Conservation (phyloP, 2,329 filamentous ascomycete species). For the Colletotrichum tofieldiae region DNA sequence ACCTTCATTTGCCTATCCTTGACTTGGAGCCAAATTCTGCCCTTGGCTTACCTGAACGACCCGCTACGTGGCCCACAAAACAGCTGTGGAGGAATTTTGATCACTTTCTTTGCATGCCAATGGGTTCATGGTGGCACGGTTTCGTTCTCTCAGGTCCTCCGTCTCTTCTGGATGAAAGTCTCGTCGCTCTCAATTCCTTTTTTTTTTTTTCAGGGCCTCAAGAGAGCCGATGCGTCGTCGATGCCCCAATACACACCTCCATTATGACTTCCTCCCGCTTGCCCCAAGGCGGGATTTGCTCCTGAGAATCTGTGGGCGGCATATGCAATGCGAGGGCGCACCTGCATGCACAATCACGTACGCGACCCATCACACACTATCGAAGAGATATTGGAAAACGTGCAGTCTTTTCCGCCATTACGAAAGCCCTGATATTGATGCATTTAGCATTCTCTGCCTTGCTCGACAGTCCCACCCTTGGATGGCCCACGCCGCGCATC, state of each 20-base stretch:
- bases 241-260: neutral
- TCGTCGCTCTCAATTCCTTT: neutral
- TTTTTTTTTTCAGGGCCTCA: too few species aligned
- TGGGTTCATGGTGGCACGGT: neutral
- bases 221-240: neutral
- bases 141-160: neutral
- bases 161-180: neutral
- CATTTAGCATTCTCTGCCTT: neutral
- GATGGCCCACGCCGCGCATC: neutral
- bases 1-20: constrained; percentile 5
- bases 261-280: neutral
- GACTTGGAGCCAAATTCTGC: constrained; percentile 16
- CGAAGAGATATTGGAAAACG: neutral
- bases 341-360: constrained; percentile 16
- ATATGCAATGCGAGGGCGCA: neutral
- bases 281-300: neutral
- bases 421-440: neutral
- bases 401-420: neutral
- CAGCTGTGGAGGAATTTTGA: neutral
- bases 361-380: constrained; percentile 1
- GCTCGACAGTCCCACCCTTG: neutral
- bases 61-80: constrained; percentile 3
- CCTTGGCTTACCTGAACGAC: constrained; percentile 39
- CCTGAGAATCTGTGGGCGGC: neutral
- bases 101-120: neutral